Percentiles rank a stretch among this genome's conserved stretches.
Evolutionary conservation across 1,284 basidiomycete species (phyloP).

Genomic region (Rhodofomes roseus): DNA sequence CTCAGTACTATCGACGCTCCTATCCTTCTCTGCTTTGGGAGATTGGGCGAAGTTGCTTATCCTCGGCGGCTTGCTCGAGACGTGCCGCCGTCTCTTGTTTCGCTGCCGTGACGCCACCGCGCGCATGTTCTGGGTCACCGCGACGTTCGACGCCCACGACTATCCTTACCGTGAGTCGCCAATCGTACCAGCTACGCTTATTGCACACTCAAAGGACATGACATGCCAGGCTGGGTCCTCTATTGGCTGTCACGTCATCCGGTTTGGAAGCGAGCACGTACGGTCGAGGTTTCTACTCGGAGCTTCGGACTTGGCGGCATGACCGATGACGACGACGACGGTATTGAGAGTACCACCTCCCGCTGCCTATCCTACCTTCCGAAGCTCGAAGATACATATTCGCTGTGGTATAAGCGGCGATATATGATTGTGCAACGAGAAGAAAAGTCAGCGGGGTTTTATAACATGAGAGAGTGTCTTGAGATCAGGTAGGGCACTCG

Average conservation of each 20-base stretch:
- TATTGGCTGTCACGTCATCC: slow-evolving; percentile 32
- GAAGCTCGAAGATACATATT: slow-evolving; percentile 38
- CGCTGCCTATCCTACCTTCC: slow-evolving; percentile 48
- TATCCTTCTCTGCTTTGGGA: slow-evolving; percentile 17
- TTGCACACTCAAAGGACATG: too few species aligned
- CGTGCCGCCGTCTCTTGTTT: slow-evolving; percentile 11
- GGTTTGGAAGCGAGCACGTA: slow-evolving; percentile 37
- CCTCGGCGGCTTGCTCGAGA: slow-evolving; percentile 19
- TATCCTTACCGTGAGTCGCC: slow-evolving; percentile 18
- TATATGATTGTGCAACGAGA: slow-evolving; percentile 44
- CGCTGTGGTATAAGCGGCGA: slow-evolving; percentile 46
- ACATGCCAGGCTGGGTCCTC: slow-evolving; percentile 22
- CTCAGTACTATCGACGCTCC: slow-evolving; percentile 6
- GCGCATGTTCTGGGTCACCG: slow-evolving; percentile 18
- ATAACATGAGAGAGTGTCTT: slow-evolving; percentile 17
- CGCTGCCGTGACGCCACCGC: slow-evolving; percentile 9
- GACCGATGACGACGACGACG: slow-evolving; percentile 29
- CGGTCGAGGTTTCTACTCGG: slow-evolving; percentile 47
- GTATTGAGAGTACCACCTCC: slow-evolving; percentile 28
- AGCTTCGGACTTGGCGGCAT: slow-evolving; percentile 23
- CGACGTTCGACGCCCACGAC: slow-evolving; percentile 27
- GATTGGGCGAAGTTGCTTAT: slow-evolving; percentile 28
- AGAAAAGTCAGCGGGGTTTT: slow-evolving; percentile 26
- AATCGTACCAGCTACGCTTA: background rate
- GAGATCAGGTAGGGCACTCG: slow-evolving; percentile 19